These are phyloP conservation scores for Aquilaria sinensis DNA, from an alignment of 345 rosid species.

Conservation along the genomic window DNA sequence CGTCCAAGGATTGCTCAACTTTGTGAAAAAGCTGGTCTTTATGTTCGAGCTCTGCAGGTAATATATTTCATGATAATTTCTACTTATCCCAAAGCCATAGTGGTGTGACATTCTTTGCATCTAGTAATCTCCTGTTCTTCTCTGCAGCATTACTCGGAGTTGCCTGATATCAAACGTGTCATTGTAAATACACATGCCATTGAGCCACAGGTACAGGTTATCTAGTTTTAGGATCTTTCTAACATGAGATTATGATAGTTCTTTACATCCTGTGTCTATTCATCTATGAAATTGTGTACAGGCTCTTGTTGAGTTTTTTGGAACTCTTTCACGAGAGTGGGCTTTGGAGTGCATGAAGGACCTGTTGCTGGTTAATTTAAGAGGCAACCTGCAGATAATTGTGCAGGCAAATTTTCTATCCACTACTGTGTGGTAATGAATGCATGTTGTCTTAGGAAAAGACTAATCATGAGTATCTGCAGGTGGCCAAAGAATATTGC, in stretches of 20 bases:
- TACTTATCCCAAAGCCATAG: no score
- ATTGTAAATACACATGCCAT: slow-evolving; percentile 98
- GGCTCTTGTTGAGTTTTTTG: slow-evolving; percentile 97
- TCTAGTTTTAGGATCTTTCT: slow-evolving; percentile 11
- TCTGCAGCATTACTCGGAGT: slow-evolving; percentile 89
- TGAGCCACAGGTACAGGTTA: slow-evolving; percentile 83
- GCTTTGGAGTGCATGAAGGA: slow-evolving; percentile 99
- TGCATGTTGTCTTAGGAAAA: slow-evolving; percentile 3
- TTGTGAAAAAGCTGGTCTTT: slow-evolving; percentile 98
- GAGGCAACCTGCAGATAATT: slow-evolving; percentile 94
- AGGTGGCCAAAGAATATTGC: slow-evolving; percentile 95
- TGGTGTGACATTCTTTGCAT: no score
- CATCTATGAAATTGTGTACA: slow-evolving; percentile 22
- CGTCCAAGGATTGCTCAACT: slow-evolving; percentile 93
- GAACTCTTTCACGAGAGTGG: slow-evolving; percentile 95
- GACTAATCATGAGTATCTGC: slow-evolving; percentile 15
- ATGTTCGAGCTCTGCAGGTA: slow-evolving; percentile 82
- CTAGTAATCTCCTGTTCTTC: slow-evolving; percentile 4
- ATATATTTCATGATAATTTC: slow-evolving; percentile 1
- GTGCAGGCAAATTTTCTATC: slow-evolving; percentile 56
- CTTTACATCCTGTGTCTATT: slow-evolving; percentile 1
- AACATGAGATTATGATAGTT: neutral
- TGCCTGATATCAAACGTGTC: slow-evolving; percentile 96
- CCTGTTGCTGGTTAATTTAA: slow-evolving; percentile 76
- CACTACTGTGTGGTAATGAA: slow-evolving; percentile 9